Base-by-base conservation (phyloP, 2,329 filamentous ascomycete species). In the Penicillium sp. region DNA sequence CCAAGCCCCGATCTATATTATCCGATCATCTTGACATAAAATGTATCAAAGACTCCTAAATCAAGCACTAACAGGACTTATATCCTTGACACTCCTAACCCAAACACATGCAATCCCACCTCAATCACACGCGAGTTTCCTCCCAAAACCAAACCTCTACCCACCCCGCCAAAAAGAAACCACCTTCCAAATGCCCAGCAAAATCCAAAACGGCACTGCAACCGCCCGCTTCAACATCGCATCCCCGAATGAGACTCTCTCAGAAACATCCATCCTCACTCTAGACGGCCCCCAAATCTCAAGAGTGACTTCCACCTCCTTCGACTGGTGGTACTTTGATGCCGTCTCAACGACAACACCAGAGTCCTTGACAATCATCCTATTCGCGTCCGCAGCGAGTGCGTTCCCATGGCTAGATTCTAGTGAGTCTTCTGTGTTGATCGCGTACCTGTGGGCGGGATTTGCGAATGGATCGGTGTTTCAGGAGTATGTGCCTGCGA, bases 261-360 rank as follows among this genome's bases (percentile, higher is more conserved):
- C 39, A 16, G 16, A 11, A 9, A 53, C 7, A 39, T 46, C 6
- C 24, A 63, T 6, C 59, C 63, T 7, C 59, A 4, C 51, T 10
- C 58, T 73, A 5, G 68, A 72, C 49, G 47, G 61, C 24, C 71
- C 72, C 0, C 68, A 70, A 46, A 27, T 73, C 8, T 49, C 56
- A 33, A 45, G 39, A 11, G 61, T 73, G 49, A 74, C 73, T 49
- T 19, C 52, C 31, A 64, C 69, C 26, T 67, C 67, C 19, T 75
- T 71, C 46, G 71, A 74, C 61, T 77, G 74, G 74, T 78, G 75
- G 76, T 76, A 75, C 57, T 77, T 77, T 45, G 74, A 78, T 56
- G 72, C 63, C 21, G 65, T 78, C 11, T 66, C 74, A 1, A 48
- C 59, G 2, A 59, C 61, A 8, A 63, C 68, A 46, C 57, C 65